These are phyloP conservation scores for Candida piceae DNA, from an alignment of 805 yeast genomes.

Conservation along the genomic window DNA sequence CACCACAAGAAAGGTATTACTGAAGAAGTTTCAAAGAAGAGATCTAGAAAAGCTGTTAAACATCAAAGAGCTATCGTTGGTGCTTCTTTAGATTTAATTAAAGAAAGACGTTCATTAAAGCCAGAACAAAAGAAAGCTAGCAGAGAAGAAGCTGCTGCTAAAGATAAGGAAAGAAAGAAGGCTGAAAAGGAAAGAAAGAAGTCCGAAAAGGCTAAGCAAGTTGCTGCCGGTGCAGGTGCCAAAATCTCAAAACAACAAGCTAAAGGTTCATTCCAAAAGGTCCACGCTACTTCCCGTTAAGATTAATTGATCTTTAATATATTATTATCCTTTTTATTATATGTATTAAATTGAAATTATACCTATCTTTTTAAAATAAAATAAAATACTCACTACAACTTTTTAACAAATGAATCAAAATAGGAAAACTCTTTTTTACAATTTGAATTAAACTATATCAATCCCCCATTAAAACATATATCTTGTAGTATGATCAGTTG, in stretches of 20 bases:
- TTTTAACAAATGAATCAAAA: too few relatives aligned
- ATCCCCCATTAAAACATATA: too few relatives aligned
- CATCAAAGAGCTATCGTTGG: conserved; percentile 99
- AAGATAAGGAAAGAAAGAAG: conserved; percentile 86
- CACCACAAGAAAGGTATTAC: conserved; percentile 99
- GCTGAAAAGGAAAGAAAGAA: conserved; percentile 91
- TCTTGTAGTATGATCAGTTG: too few relatives aligned
- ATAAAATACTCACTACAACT: too few relatives aligned
- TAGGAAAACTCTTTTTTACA: too few relatives aligned
- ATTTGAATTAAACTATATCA: too few relatives aligned
- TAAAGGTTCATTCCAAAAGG: conserved; percentile 98
- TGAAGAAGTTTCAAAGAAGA: conserved; percentile 97
- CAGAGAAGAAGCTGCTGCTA: conserved; percentile 83
- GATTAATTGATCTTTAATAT: conserved; percentile 6
- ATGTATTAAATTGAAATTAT: too few relatives aligned
- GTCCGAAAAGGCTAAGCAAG: conserved; percentile 83
- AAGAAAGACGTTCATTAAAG: conserved; percentile 93
- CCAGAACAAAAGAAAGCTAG: conserved; percentile 98
- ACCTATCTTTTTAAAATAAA: too few relatives aligned
- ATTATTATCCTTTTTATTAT: not conserved
- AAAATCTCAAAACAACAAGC: conserved; percentile 93
- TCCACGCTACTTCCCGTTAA: conserved; percentile 95
- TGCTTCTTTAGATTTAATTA: conserved; percentile 97
- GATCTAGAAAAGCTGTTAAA: conserved; percentile 96
- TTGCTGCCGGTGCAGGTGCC: conserved; percentile 68